These are phyloP conservation scores for Cladorrhinum sp. DNA, from an alignment of 2,329 filamentous ascomycete species.

Conservation along the genomic window DNA sequence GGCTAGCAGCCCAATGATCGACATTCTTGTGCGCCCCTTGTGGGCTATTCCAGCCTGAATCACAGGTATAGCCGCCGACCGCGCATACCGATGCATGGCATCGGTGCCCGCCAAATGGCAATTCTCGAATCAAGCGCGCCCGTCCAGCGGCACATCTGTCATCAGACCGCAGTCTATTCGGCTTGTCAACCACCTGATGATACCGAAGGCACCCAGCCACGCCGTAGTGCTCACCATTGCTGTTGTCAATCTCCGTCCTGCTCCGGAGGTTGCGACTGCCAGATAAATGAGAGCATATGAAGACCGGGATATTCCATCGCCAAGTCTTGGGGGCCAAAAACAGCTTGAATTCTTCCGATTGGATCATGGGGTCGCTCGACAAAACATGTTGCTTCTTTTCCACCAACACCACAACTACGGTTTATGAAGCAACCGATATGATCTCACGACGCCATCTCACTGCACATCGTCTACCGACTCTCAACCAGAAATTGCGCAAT, in stretches of 20 bases:
- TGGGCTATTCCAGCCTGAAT: neutral
- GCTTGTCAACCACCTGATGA: neutral
- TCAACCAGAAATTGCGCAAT: too few relatives aligned
- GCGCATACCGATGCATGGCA: slow-evolving; percentile 1
- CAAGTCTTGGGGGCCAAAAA: slow-evolving; percentile 6
- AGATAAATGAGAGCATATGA: too few relatives aligned
- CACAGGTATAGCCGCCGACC: slow-evolving; percentile 6
- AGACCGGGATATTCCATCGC: neutral
- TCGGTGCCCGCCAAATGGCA: neutral
- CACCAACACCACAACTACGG: neutral
- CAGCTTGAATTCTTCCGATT: slow-evolving; percentile 8
- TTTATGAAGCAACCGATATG: neutral
- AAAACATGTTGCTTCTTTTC: neutral
- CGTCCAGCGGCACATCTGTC: neutral
- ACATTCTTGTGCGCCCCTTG: neutral
- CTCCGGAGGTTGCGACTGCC: neutral
- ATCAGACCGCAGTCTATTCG: neutral
- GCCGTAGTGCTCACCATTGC: too few relatives aligned
- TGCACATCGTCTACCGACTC: too few relatives aligned
- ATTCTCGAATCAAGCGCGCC: slow-evolving; percentile 8
- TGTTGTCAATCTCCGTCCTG: neutral
- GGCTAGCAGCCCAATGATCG: slow-evolving; percentile 9
- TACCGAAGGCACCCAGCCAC: neutral
- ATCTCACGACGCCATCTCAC: too few relatives aligned
- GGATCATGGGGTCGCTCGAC: neutral